A percentile compares a stretch with the other conserved stretches of the same genome.
phyloP scores from a whole-genome alignment of 148 eudicot genomes.

The Amaranthus hypochondriacus region DNA sequence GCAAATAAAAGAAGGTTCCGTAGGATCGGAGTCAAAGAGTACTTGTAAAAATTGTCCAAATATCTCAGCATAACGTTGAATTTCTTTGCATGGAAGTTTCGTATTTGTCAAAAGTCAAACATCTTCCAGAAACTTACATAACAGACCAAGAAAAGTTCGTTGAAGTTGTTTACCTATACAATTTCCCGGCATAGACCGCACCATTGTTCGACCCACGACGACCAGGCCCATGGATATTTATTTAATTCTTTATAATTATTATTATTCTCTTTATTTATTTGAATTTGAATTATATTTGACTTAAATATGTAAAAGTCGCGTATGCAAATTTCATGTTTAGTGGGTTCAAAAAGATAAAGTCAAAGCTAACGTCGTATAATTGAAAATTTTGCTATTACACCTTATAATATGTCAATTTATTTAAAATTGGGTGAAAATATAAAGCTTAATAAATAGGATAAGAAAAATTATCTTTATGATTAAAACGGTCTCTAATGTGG shows the following conservation, averaged over 20 bases:
- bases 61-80: not conserved
- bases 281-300: too few species aligned
- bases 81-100: not conserved
- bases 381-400: too few species aligned
- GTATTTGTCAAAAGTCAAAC: slow-evolving; percentile 20
- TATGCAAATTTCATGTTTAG: too few species aligned
- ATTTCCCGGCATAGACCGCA: not conserved
- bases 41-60: not conserved
- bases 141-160: not conserved
- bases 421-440: too few species aligned
- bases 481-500: too few species aligned
- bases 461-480: too few species aligned
- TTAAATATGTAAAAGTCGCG: too few species aligned
- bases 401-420: too few species aligned
- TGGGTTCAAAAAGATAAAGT: too few species aligned
- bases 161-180: slow-evolving; percentile 29
- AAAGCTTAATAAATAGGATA: too few species aligned
- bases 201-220: slow-evolving; percentile 24
- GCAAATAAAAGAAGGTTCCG: slow-evolving; percentile 5
- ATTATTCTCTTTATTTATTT: not conserved
- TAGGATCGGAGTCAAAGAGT: slow-evolving; percentile 8
- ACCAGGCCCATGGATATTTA: not conserved
- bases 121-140: slow-evolving; percentile 20
- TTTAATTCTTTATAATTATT: not conserved
- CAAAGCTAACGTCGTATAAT: too few species aligned